A percentile compares a stretch with the other conserved stretches of the same genome.
Conservation (phyloP, 2,329 filamentous ascomycete genomes). For the Hypoxylon sp. region DNA sequence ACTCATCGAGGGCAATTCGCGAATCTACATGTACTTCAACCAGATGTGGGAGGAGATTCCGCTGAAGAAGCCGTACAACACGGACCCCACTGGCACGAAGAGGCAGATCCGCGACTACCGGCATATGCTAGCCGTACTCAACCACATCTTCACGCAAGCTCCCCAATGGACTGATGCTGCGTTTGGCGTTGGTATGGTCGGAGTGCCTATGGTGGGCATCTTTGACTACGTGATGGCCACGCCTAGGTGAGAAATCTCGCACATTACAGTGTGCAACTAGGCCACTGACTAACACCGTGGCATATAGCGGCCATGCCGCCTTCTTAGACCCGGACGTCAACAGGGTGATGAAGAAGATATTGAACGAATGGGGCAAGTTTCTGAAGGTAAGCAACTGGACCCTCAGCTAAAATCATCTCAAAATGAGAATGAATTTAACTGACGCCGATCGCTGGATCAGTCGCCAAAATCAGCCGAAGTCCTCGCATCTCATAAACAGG, state of each 20-base stretch:
- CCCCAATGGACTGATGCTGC: conserved; percentile 68
- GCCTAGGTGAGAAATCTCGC: conserved; percentile 55
- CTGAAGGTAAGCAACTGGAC: conserved; percentile 58
- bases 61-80: conserved; percentile 68
- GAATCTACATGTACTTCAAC: conserved; percentile 75
- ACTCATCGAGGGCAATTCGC: conserved; percentile 73
- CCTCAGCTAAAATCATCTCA: neutral
- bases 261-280: neutral
- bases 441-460: conserved; percentile 35
- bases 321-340: conserved; percentile 70
- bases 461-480: conserved; percentile 68
- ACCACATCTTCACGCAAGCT: conserved; percentile 67
- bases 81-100: conserved; percentile 70
- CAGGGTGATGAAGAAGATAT: conserved; percentile 64
- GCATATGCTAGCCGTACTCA: conserved; percentile 76
- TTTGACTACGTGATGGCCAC: conserved; percentile 71
- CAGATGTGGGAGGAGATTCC: conserved; percentile 79
- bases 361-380: conserved; percentile 70
- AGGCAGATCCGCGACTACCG: conserved; percentile 73
- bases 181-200: conserved; percentile 65
- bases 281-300: conserved; percentile 13
- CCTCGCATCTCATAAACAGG: conserved; percentile 58
- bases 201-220: conserved; percentile 66
- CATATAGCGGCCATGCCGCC: conserved; percentile 62
- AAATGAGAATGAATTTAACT: conserved; percentile 8